These are phyloP conservation scores for Quillaja saponaria DNA, from an alignment of 306 rosid genomes.

Conservation along the genomic window DNA sequence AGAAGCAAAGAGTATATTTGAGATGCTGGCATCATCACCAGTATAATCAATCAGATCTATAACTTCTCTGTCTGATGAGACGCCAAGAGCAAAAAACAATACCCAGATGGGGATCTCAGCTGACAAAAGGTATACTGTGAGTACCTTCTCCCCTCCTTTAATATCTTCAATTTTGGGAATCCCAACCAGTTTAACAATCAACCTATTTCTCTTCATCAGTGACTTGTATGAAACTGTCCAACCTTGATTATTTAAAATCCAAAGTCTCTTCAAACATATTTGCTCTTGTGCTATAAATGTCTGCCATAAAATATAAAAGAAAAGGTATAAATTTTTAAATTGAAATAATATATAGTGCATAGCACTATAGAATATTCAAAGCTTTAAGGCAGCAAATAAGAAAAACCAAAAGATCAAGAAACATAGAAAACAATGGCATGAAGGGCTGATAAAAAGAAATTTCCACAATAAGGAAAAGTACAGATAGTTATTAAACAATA, in stretches of 20 bases:
- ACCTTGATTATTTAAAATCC: slow-evolving; percentile 59
- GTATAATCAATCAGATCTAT: slow-evolving; percentile 68
- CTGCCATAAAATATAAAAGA: slow-evolving; percentile 47
- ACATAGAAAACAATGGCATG: neutral
- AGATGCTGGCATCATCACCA: slow-evolving; percentile 52
- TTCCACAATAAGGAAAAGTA: neutral
- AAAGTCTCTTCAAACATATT: slow-evolving; percentile 65
- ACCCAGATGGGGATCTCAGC: slow-evolving; percentile 85
- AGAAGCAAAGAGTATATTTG: slow-evolving; percentile 72
- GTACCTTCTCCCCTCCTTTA: slow-evolving; percentile 64
- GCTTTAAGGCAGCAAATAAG: too few species aligned
- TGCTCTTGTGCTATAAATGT: slow-evolving; percentile 94
- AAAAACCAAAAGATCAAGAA: slow-evolving; percentile 13
- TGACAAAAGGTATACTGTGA: slow-evolving; percentile 68
- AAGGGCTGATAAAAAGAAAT: neutral
- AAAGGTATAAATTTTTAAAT: slow-evolving; percentile 10
- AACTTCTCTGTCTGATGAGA: slow-evolving; percentile 74
- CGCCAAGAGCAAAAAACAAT: slow-evolving; percentile 79
- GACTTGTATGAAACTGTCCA: slow-evolving; percentile 74
- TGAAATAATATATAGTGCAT: too few species aligned
- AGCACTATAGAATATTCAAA: too few species aligned
- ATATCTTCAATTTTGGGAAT: slow-evolving; percentile 52
- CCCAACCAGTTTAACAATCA: slow-evolving; percentile 59
- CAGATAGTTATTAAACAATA: neutral
- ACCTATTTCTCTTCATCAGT: slow-evolving; percentile 69